Evolutionary conservation across 495 filamentous ascomycete species (phyloP).

Genomic region (Aspergillus taichungensis): DNA sequence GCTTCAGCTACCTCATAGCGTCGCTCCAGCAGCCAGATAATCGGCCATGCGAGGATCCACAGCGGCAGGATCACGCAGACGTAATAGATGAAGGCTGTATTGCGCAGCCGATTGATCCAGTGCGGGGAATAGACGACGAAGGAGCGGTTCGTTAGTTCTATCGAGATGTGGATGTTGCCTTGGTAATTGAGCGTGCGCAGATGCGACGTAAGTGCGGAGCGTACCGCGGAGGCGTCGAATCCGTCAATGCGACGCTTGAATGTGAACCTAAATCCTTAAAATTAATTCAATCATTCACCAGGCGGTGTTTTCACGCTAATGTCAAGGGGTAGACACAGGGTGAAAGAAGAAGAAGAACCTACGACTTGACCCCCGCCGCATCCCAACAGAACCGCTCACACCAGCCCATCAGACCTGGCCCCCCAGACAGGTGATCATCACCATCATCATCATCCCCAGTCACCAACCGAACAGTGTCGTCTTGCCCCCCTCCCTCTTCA

Average conservation of each 20-base stretch:
- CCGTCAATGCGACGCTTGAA: slow-evolving; percentile 27
- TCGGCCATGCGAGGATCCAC: slow-evolving; percentile 37
- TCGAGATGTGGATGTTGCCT: slow-evolving; percentile 21
- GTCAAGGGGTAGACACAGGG: background rate
- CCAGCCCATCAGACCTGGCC: slow-evolving; percentile 23
- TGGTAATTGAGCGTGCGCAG: slow-evolving; percentile 36
- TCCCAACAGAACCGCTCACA: slow-evolving; percentile 34
- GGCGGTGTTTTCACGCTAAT: background rate
- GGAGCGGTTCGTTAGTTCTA: slow-evolving; percentile 15
- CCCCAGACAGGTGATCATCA: background rate
- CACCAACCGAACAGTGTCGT: slow-evolving; percentile 2
- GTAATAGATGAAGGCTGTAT: slow-evolving; percentile 30
- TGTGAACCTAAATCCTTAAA: slow-evolving; percentile 24
- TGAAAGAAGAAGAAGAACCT: slow-evolving; percentile 3
- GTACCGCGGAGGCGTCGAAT: slow-evolving; percentile 24
- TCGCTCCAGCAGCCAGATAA: slow-evolving; percentile 34
- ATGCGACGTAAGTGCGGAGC: slow-evolving; percentile 25
- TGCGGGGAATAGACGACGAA: slow-evolving; percentile 39
- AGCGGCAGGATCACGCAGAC: slow-evolving; percentile 32
- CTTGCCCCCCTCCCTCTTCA: slow-evolving; percentile 2
- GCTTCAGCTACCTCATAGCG: slow-evolving; percentile 27
- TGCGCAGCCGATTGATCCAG: slow-evolving; percentile 35
- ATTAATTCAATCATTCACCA: background rate
- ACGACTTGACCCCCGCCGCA: slow-evolving; percentile 34
- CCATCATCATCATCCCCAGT: slow-evolving; percentile 2